Conservation (phyloP, 2,329 filamentous ascomycete genomes). For the Cladosporium sp. region DNA sequence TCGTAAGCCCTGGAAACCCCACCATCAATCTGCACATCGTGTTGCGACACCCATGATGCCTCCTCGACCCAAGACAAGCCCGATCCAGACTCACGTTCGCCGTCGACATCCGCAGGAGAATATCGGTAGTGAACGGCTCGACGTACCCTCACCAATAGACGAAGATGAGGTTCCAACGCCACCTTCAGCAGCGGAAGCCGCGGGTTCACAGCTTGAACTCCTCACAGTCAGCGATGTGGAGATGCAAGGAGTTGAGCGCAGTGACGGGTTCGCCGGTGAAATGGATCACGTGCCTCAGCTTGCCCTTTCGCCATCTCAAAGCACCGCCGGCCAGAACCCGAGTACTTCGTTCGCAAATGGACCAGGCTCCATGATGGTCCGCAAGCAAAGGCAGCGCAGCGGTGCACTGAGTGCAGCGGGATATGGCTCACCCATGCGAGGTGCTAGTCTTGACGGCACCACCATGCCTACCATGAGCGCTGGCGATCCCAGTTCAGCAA, state of each 20-base stretch:
- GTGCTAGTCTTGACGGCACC: not conserved
- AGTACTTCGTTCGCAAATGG: not conserved
- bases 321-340: not conserved
- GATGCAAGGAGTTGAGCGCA: slow-evolving; percentile 18
- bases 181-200: slow-evolving; percentile 29
- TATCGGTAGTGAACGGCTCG: slow-evolving; percentile 23
- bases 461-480: not conserved
- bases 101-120: slow-evolving; percentile 30
- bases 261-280: not conserved
- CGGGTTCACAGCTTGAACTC: slow-evolving; percentile 33
- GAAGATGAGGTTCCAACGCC: slow-evolving; percentile 34
- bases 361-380: slow-evolving; percentile 24
- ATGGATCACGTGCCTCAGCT: not conserved
- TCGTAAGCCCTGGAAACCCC: slow-evolving; percentile 13
- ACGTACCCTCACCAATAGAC: slow-evolving; percentile 32
- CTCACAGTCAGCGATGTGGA: slow-evolving; percentile 35
- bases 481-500: slow-evolving; percentile 5
- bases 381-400: slow-evolving; percentile 33
- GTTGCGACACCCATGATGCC: slow-evolving; percentile 15
- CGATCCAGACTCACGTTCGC: slow-evolving; percentile 25
- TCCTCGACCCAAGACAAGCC: slow-evolving; percentile 18
- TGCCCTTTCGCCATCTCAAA: not conserved
- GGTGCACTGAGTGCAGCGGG: slow-evolving; percentile 30
- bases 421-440: slow-evolving; percentile 20
- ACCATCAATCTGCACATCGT: slow-evolving; percentile 19